Conservation (phyloP, 1,284 basidiomycete genomes). For the Cutaneotrichosporon dermatis region DNA sequence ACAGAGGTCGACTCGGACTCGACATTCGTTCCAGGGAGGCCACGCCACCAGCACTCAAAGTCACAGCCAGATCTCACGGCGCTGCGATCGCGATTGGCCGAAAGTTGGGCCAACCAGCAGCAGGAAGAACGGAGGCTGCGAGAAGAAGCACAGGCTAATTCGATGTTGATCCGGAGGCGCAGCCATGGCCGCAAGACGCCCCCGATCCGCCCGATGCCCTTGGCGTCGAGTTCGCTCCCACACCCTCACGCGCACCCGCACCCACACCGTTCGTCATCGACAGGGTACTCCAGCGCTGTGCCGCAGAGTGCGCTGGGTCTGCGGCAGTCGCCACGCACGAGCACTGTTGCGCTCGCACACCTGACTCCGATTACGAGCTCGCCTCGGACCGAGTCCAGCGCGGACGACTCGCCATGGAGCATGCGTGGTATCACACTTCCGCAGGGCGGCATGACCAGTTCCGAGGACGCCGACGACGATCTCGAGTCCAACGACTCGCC, state of each 20-base stretch:
- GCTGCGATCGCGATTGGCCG: slow-evolving; percentile 30
- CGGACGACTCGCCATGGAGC: slow-evolving; percentile 7
- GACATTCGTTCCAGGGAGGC: slow-evolving; percentile 29
- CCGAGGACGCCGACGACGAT: slow-evolving; percentile 45
- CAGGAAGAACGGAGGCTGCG: slow-evolving; percentile 8
- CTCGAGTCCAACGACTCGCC: slow-evolving; percentile 32
- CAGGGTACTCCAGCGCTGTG: background rate
- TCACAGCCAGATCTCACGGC: slow-evolving; percentile 42
- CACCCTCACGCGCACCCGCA: background rate
- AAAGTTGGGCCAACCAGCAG: slow-evolving; percentile 33
- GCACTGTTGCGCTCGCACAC: slow-evolving; percentile 17
- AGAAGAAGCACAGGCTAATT: slow-evolving; percentile 5
- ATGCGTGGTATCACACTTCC: slow-evolving; percentile 18
- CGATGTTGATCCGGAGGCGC: slow-evolving; percentile 10
- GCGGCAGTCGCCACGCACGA: slow-evolving; percentile 22
- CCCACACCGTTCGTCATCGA: background rate
- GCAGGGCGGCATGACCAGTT: slow-evolving; percentile 26
- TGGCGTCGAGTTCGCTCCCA: background rate
- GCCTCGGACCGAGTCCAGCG: slow-evolving; percentile 3
- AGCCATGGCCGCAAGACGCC: slow-evolving; percentile 23
- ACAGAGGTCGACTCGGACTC: slow-evolving; percentile 38
- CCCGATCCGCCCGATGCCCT: slow-evolving; percentile 17
- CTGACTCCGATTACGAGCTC: slow-evolving; percentile 17
- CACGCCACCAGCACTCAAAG: slow-evolving; percentile 26
- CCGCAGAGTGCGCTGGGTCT: slow-evolving; percentile 1